phyloP scores from a whole-genome alignment of 1,284 basidiomycete genomes.

The Termitomyces sp. region DNA sequence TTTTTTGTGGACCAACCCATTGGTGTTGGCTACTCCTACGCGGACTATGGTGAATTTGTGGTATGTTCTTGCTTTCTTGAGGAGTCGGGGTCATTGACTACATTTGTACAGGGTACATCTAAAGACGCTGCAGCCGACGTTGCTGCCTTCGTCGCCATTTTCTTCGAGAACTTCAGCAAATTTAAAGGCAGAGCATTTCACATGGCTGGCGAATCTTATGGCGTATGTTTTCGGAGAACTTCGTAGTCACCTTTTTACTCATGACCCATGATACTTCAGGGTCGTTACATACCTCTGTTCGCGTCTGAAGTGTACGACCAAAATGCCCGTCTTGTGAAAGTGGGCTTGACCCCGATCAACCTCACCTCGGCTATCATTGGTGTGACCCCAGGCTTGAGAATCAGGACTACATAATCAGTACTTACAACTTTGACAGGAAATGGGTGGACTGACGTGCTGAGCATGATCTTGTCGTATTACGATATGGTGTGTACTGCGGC shows the following conservation, averaged over 20 bases:
- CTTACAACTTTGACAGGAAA: conserved; percentile 38
- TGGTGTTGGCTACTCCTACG: conserved; percentile 68
- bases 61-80: conserved; percentile 28
- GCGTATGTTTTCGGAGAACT: conserved; percentile 27
- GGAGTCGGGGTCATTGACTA: not conserved
- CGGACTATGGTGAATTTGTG: conserved; percentile 62
- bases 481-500: conserved; percentile 49
- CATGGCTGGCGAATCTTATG: conserved; percentile 72
- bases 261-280: conserved; percentile 33
- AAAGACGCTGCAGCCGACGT: conserved; percentile 69
- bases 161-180: conserved; percentile 67
- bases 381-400: conserved; percentile 13
- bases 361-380: conserved; percentile 80
- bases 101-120: conserved; percentile 40
- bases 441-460: conserved; percentile 44
- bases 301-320: conserved; percentile 78
- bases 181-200: conserved; percentile 67
- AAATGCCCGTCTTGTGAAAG: conserved; percentile 55
- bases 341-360: conserved; percentile 70
- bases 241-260: conserved; percentile 13
- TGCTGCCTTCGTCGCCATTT: conserved; percentile 63
- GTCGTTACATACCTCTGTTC: conserved; percentile 81
- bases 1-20: conserved; percentile 70
- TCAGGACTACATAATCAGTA: not conserved
- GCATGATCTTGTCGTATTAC: conserved; percentile 37